Base-by-base conservation (phyloP, 345 rosid genomes). In the Brassica incana region DNA sequence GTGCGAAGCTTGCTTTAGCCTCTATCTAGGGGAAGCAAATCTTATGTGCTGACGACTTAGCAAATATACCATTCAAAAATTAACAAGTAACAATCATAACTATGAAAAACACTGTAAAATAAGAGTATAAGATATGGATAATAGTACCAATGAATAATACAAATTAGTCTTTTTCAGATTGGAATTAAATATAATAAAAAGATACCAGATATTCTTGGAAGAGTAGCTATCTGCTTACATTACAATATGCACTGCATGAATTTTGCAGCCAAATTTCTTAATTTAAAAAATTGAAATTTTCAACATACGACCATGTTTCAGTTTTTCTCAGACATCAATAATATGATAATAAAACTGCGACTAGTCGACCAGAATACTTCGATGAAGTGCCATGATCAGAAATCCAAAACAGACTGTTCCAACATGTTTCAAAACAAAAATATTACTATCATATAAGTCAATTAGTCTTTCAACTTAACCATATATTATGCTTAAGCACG, bases 191-290 rank as follows among this genome's bases (percentile, higher is more conserved):
- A 75, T 56, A 5, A 20, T 67, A 45, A 50, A 33, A 69, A 75
- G 83, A 80, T 80, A 80, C 83, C 83, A 80, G 83, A 80, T 80
- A 80, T 80, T 80, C 79, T 30, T 8, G 18, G 27, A 38, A 20
- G 8, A 74, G 15, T 29, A 68, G 78, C 78, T 74, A 78, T 45
- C 29, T 79, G 72, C 75, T 80, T 63, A 62, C 78, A 59, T 27
- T 48, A 27, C 83, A 75, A 63, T 69, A 74, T 80, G 79, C 62
- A 80, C 64, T 80, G 79, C 83, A 74, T 80, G 79, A 74, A 75
- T 65, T 75, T 54, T 62, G 75, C 83, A 69, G 63, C 40, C 61
- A 63, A 48, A 20, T 5, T 67, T 48, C 14, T 6, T 12, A 27
- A 29, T 12, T 2, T 25, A 25, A 32, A 7, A 15, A 14, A 3